Conservation (phyloP, 1,284 basidiomycete genomes). For the Ganoderma sp. region DNA sequence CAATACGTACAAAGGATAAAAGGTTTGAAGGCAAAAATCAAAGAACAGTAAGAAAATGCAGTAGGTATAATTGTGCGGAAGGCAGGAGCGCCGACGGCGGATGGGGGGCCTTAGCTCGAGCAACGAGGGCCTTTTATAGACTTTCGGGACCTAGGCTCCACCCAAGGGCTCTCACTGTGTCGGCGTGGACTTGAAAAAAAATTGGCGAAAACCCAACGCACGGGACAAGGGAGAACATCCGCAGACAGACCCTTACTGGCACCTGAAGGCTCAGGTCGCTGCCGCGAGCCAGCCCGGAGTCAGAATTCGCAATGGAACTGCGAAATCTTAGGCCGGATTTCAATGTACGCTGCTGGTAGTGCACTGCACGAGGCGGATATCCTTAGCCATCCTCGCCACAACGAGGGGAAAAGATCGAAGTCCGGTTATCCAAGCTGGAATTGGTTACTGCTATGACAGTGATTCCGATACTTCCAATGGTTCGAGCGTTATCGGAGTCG, state of each 20-base stretch:
- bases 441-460: no score
- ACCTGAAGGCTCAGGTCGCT: neutral
- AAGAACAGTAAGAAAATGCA: neutral
- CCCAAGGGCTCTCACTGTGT: neutral
- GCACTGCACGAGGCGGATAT: no score
- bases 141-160: neutral
- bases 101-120: slow-evolving; percentile 2
- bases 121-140: neutral
- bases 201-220: neutral
- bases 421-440: no score
- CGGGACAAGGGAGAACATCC: neutral
- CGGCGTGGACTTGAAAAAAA: neutral
- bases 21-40: neutral
- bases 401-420: no score
- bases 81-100: neutral
- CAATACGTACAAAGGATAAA: neutral
- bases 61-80: neutral
- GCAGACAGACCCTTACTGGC: neutral
- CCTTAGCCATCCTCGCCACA: neutral
- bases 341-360: neutral
- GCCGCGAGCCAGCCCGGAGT: no score
- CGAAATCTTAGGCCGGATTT: neutral
- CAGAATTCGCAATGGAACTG: no score
- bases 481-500: no score
- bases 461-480: no score